These are phyloP conservation scores for Telopea speciosissima DNA, from an alignment of 177 flowering plant species.

Conservation along the genomic window DNA sequence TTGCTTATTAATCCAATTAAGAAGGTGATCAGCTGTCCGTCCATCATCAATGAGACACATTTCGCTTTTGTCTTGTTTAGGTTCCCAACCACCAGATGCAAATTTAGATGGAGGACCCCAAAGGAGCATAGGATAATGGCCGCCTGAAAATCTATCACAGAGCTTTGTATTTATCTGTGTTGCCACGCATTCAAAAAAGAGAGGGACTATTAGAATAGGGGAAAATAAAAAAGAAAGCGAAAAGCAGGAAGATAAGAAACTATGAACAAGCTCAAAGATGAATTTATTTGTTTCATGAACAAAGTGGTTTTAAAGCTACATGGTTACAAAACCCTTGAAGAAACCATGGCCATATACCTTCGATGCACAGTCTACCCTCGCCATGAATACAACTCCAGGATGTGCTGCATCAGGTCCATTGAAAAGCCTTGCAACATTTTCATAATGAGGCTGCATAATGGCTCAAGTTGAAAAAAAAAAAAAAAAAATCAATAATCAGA, in stretches of 20 bases:
- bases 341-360: constrained; percentile 45
- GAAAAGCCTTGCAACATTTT: constrained; percentile 90
- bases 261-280: not conserved
- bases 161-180: constrained; percentile 87
- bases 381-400: constrained; percentile 76
- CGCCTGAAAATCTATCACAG: constrained; percentile 80
- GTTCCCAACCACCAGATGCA: constrained; percentile 55
- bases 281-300: too few species aligned
- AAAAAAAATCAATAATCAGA: not conserved
- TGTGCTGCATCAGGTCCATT: constrained; percentile 88
- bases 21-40: constrained; percentile 80
- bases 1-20: constrained; percentile 81
- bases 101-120: constrained; percentile 87
- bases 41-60: constrained; percentile 56
- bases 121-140: constrained; percentile 81
- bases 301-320: not conserved
- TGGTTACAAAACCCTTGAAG: not conserved
- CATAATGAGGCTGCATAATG: constrained; percentile 83
- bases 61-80: constrained; percentile 48
- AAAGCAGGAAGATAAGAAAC: not conserved
- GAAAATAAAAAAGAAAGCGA: too few species aligned
- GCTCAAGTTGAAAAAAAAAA: constrained; percentile 7
- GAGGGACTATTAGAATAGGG: constrained; percentile 7
- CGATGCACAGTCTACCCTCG: constrained; percentile 89
- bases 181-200: constrained; percentile 55